Evolutionary conservation across 2,329 filamentous ascomycete genomes (phyloP).

Genomic region (Cordyceps farinosa): DNA sequence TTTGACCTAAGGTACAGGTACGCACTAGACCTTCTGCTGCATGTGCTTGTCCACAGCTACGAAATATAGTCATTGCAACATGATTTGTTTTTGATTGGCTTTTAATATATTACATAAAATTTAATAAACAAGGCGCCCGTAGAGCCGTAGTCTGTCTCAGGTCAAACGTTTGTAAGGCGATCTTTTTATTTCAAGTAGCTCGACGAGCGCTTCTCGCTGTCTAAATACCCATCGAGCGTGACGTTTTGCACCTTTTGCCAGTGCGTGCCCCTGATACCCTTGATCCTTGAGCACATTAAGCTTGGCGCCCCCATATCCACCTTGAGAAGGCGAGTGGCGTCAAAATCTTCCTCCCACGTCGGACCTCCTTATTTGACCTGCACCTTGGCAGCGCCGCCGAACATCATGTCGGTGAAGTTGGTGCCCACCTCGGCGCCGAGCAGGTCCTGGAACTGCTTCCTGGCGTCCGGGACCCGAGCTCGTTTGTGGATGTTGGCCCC

Average conservation of each 20-base stretch:
- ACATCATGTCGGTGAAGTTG: conserved; percentile 15
- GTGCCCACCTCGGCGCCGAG: conserved; percentile 6
- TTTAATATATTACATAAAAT: too few relatives aligned
- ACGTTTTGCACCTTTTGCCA: conserved; percentile 24
- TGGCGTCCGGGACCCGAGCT: conserved; percentile 19
- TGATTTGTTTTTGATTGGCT: too few relatives aligned
- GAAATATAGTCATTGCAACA: too few relatives aligned
- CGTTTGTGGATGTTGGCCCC: conserved; percentile 26
- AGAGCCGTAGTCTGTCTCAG: too few relatives aligned
- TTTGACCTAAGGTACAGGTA: too few relatives aligned
- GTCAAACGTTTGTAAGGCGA: background rate
- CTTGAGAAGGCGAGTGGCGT: conserved; percentile 27
- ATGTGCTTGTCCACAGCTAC: too few relatives aligned
- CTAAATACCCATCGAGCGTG: conserved; percentile 23
- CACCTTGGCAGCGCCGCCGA: conserved; percentile 16
- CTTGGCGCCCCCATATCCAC: conserved; percentile 27
- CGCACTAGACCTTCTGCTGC: too few relatives aligned
- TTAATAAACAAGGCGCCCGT: too few relatives aligned
- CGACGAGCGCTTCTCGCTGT: conserved; percentile 19
- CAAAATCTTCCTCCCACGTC: conserved; percentile 19
- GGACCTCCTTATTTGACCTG: conserved; percentile 20
- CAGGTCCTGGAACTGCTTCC: conserved; percentile 15
- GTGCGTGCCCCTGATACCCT: conserved; percentile 25
- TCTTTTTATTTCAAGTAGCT: conserved; percentile 23
- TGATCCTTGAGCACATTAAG: conserved; percentile 21